Evolutionary conservation across 2,329 filamentous ascomycete species (phyloP), one percentile per base, ranked within the genome.

Genomic region (Trichothecium roseum): DNA sequence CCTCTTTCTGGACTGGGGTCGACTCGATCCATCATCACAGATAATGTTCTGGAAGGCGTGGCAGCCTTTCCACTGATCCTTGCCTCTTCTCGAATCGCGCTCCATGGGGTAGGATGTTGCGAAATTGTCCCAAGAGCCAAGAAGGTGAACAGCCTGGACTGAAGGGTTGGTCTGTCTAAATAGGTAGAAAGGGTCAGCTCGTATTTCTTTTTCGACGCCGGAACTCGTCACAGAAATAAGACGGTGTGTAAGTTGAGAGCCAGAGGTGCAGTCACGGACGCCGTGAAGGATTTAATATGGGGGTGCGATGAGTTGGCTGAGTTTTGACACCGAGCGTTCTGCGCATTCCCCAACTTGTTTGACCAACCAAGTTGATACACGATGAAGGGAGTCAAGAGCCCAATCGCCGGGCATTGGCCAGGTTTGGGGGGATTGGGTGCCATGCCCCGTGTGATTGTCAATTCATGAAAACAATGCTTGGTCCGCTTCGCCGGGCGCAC

Each of bases 121-220:
- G 61, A 95, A 95, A 64, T 94, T 94, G 64, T 95, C 88, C 89
- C 89, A 96, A 43, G 87, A 94, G 42, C 89, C 89, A 48, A 91
- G 69, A 31, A 95, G 71, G 52, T 84, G 78, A 45, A 95, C 84
- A 30, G 80, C 81, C 43, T 70, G 68, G 42, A 78, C 69, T 35
- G 72, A 68, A 43, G 72, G 68, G 46, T 70, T 56, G 37, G 76
- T 78, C 60, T 73, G 68, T 51, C 76, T 81, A 53, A 38, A 46
- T 48, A 41, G 31, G 27, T 24, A 35, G 28, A 17, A 33, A 30
- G 34, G 29, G 44, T 48, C 42, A 51, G 49, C 43, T 40, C 26
- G 42, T 37, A 18, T 43, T 48, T 42, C 20, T 24, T 24, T 10
- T 24, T 24, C 20, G 20, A 10, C 20, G 10, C 6, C 20, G 10